Evolutionary conservation across 2,329 filamentous ascomycete genomes (phyloP), one percentile per base, ranked within the genome.

Genomic region (Fusarium circinatum): DNA sequence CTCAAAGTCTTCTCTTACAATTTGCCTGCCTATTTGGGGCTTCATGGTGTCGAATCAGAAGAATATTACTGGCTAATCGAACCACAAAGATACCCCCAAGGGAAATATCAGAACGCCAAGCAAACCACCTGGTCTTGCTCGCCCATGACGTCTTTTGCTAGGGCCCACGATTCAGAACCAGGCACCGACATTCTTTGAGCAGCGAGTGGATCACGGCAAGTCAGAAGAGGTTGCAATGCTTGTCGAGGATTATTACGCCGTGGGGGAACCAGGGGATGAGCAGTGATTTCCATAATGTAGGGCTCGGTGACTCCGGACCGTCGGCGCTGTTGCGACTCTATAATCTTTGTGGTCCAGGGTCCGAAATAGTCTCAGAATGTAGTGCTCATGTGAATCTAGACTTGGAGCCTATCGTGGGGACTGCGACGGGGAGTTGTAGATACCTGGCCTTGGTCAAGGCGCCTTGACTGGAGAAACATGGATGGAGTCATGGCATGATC

Each of bases 231-330:
- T 24, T 51, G 26, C 24, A 42, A 54, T n/a, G 45, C 34, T 13
- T 41, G 70, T 55, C 57, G 59, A 71, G 70, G 26, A 68, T 56
- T 14, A n/a, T 28, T 9, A 38, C 36, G 12, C 41, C 42, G 20
- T 55, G 64, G 57, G 42, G 42, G 28, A 24, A 13, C 26, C n/a
- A 20, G 41, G 24, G 18, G 15, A 22, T 15, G 20, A n/a, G 32
- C 22, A 51, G 32, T 17, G 54, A n/a, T 28, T n/a, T 34, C 6
- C 26, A 10, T 28, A 32, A n/a, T 22, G 47, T 22, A 51, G 20
- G 42, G 55, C 32, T 73, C 65, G 57, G 65, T 73, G 57, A n/a
- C 63, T 52, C 71, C 66, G 71, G 62, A 32, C 62, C 57, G 49
- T 71, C 45, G 62, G 70, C 28, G 39, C 26, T 38, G 49, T 30